Percentiles rank a stretch among this genome's conserved stretches.
Evolutionary conservation across 805 yeast genomes (phyloP).

Genomic region (Debaryomyces hansenii): DNA sequence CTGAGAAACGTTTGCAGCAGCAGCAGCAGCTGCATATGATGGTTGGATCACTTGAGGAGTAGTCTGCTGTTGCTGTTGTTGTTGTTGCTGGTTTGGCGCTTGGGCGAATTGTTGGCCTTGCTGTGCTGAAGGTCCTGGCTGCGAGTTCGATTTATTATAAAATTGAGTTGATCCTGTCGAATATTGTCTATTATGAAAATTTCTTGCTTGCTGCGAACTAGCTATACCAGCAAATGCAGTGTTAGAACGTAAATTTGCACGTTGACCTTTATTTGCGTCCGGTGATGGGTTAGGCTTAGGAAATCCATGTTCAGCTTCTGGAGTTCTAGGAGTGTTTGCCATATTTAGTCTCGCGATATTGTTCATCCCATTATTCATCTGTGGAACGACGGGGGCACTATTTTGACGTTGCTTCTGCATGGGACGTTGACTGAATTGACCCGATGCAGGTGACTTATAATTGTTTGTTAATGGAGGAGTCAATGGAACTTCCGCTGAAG

Average conservation of each 20-base stretch:
- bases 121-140: slow-evolving; percentile 1
- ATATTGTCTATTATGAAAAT: not conserved
- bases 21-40: slow-evolving; percentile 5
- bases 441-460: not conserved
- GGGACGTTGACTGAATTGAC: not conserved
- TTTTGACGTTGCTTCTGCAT: not conserved
- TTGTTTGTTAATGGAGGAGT: not conserved
- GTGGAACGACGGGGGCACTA: not conserved
- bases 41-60: not conserved
- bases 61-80: too few relatives aligned
- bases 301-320: not conserved
- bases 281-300: not conserved
- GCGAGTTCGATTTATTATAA: not conserved
- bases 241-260: not conserved
- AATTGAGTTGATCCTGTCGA: not conserved
- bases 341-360: not conserved
- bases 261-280: not conserved
- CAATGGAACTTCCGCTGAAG: not conserved
- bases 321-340: not conserved
- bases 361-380: not conserved
- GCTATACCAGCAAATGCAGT: slow-evolving; percentile 1
- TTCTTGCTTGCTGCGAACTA: not conserved
- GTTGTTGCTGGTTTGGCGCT: not conserved
- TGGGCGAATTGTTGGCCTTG: slow-evolving; percentile 1
- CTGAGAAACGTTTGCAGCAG: slow-evolving; percentile 4